These are phyloP conservation scores for Colletotrichum falcatum DNA, from an alignment of 2,329 filamentous ascomycete genomes.

Conservation along the genomic window DNA sequence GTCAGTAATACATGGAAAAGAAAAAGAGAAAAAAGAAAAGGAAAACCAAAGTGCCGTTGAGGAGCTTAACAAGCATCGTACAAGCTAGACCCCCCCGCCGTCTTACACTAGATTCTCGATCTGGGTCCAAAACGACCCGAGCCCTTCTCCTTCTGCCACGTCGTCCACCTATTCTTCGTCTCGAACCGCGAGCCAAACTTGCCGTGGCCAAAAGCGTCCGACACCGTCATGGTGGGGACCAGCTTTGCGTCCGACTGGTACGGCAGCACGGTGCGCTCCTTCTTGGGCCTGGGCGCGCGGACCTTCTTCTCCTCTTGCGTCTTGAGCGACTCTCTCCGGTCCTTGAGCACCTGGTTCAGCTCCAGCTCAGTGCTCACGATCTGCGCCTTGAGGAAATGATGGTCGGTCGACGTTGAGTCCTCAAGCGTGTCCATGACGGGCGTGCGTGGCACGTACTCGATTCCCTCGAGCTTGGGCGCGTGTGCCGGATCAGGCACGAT, in stretches of 20 bases:
- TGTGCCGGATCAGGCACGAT: slow-evolving; percentile 65
- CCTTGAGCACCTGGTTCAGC: slow-evolving; percentile 77
- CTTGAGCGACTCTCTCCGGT: slow-evolving; percentile 57
- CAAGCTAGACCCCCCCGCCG: background rate
- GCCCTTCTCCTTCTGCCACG: slow-evolving; percentile 41
- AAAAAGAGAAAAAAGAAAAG: background rate
- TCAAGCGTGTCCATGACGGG: slow-evolving; percentile 84
- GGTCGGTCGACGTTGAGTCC: slow-evolving; percentile 57
- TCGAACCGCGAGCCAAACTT: slow-evolving; percentile 36
- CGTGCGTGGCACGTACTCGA: slow-evolving; percentile 75
- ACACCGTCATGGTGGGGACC: slow-evolving; percentile 52
- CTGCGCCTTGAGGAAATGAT: slow-evolving; percentile 84
- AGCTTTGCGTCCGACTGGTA: slow-evolving; percentile 52
- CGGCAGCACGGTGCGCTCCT: slow-evolving; percentile 48
- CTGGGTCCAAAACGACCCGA: slow-evolving; percentile 34
- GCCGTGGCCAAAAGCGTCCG: slow-evolving; percentile 48
- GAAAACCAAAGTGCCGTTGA: slow-evolving; percentile 7
- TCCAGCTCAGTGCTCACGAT: slow-evolving; percentile 81
- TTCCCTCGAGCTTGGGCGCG: slow-evolving; percentile 70
- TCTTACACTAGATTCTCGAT: slow-evolving; percentile 38
- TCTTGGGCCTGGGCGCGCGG: slow-evolving; percentile 20
- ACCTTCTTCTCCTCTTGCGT: slow-evolving; percentile 44
- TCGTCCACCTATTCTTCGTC: slow-evolving; percentile 33
- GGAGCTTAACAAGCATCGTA: slow-evolving; percentile 20
- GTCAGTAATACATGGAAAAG: slow-evolving; percentile 4